These are phyloP conservation scores for Neopestalotiopsis clavispora DNA, from an alignment of 2,329 filamentous ascomycete species.

Conservation along the genomic window DNA sequence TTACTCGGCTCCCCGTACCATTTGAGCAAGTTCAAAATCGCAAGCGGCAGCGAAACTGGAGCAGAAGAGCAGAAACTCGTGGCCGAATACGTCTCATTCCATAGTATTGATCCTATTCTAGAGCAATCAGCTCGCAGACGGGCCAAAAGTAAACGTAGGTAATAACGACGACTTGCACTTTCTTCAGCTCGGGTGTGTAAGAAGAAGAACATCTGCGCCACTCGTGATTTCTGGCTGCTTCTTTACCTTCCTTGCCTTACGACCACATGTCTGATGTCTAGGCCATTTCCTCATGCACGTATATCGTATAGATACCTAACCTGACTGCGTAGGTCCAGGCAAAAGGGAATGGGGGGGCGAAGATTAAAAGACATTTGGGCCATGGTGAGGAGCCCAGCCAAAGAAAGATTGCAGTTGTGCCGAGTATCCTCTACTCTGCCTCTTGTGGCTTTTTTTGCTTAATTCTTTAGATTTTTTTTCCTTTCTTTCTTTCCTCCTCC, in stretches of 20 bases:
- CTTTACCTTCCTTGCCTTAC: too few relatives aligned
- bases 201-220: too few relatives aligned
- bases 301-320: neutral
- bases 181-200: too few relatives aligned
- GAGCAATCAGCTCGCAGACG: too few relatives aligned
- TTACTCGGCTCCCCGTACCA: slow-evolving; percentile 11
- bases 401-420: neutral
- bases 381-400: neutral
- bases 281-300: too few relatives aligned
- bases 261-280: neutral
- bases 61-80: neutral
- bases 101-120: too few relatives aligned
- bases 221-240: too few relatives aligned
- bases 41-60: neutral
- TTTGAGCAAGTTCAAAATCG: neutral
- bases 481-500: neutral
- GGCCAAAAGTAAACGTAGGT: too few relatives aligned
- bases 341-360: neutral
- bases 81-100: too few relatives aligned
- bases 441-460: neutral
- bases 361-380: neutral
- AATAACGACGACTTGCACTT: too few relatives aligned
- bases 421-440: neutral
- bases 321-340: neutral
- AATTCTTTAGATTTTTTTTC: neutral